A percentile compares a stretch with the other conserved stretches of the same genome.
Conservation (phyloP, 805 yeast species). For the Torulaspora gathmanii region DNA sequence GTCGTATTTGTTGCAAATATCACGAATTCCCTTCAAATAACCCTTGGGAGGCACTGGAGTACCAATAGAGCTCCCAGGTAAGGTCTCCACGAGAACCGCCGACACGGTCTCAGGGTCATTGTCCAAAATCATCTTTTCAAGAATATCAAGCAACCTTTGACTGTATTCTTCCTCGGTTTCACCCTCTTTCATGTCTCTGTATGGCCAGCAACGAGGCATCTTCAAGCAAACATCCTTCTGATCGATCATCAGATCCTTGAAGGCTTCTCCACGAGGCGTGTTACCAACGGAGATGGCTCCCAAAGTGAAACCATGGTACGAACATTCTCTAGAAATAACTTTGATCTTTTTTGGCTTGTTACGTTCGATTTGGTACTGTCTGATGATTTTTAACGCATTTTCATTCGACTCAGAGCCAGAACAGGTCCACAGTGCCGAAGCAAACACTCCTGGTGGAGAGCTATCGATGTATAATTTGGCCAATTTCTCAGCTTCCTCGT, state of each 20-base stretch:
- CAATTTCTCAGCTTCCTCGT: conserved; percentile 41
- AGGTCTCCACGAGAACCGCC: conserved; percentile 44
- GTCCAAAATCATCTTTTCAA: conserved; percentile 41
- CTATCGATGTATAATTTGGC: conserved; percentile 40
- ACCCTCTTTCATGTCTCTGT: conserved; percentile 31
- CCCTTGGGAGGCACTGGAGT: conserved; percentile 44
- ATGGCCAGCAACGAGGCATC: conserved; percentile 37
- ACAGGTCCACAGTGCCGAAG: conserved; percentile 46
- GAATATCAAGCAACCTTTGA: conserved; percentile 37
- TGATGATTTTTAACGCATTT: conserved; percentile 56
- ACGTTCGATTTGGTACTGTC: conserved; percentile 43
- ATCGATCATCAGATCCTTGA: conserved; percentile 31
- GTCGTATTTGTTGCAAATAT: conserved; percentile 49
- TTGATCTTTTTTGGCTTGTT: conserved; percentile 41
- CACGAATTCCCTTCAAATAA: conserved; percentile 44
- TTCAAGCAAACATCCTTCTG: conserved; percentile 25
- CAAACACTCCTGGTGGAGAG: conserved; percentile 39
- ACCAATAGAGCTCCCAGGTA: conserved; percentile 46
- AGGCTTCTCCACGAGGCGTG: conserved; percentile 36
- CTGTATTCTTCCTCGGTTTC: conserved; percentile 41
- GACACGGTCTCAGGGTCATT: conserved; percentile 44
- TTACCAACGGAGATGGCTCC: conserved; percentile 44
- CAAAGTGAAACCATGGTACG: conserved; percentile 49
- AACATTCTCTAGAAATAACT: conserved; percentile 41
- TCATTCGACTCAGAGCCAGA: conserved; percentile 70